Conservation (phyloP, 805 yeast genomes). For the Diddensiella transvaalensis region DNA sequence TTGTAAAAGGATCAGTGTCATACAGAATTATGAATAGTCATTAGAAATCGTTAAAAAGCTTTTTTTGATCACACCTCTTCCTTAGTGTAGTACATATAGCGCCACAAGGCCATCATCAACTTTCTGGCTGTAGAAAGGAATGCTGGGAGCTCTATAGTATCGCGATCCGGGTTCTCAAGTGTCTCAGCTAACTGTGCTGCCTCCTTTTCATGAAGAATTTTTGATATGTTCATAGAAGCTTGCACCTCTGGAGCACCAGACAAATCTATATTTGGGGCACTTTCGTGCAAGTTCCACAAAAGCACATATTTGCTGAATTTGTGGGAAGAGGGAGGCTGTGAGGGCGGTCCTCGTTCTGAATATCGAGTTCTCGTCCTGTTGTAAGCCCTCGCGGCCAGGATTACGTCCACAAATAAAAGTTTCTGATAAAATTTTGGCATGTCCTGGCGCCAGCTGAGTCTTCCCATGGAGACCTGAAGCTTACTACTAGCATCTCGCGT, state of each 20-base stretch:
- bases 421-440: conserved; percentile 5
- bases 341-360: neutral
- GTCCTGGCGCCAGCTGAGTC: conserved; percentile 14
- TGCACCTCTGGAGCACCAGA: neutral
- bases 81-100: neutral
- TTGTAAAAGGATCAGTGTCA: neutral
- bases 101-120: conserved; percentile 2
- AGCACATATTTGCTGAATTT: neutral
- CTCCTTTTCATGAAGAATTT: neutral
- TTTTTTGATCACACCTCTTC: neutral
- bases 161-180: neutral
- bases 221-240: neutral
- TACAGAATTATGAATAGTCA: neutral
- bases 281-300: neutral
- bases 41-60: neutral
- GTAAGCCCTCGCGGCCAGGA: conserved; percentile 1
- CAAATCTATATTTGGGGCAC: neutral
- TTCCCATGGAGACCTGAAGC: conserved; percentile 6
- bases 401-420: conserved; percentile 7
- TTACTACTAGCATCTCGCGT: conserved; percentile 1
- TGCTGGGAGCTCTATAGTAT: neutral
- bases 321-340: neutral
- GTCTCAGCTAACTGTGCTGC: neutral
- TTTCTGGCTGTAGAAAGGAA: neutral
- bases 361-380: neutral